Base-by-base conservation (phyloP, 345 rosid genomes). In the Rubroshorea leprosula region DNA sequence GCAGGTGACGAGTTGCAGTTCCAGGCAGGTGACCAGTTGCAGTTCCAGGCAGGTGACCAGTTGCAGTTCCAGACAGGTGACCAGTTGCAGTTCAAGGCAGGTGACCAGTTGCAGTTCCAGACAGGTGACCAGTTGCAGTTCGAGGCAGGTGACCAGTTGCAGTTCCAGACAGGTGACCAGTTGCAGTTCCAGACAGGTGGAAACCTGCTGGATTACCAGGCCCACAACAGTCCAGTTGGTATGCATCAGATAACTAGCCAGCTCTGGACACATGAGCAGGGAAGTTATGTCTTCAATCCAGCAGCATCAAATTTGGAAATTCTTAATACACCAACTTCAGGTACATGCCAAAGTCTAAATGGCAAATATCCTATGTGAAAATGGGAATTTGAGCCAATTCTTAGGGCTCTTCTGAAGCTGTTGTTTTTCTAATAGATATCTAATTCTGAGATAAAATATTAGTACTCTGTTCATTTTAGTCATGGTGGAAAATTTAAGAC, bases 361-460 rank as follows among this genome's bases (percentile, higher is more conserved):
- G 83, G 70, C 67, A 35, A 71, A 76, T 72, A 23, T 59, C 69
- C 72, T 57, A 2, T 68, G 58, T 65, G 29, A 57, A 65, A 54
- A 58, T 41, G 66, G 78, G 75, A 67, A 59, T 57, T 49, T 71
- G 70, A 73, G 70, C 78, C 74, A 70, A 70, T 67, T 70, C 74
- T 74, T 69, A 64, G 77, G 74, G 80, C 77, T 79, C 76, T 66
- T 66, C 60, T 68, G 31, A 59, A 60, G 66, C 81, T 73, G 75
- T 44, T 29, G 74, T 74, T 64, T n/a, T 73, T 75, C 52, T 25
- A 50, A 51, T 63, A 52, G 50, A 44, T 60, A 11, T 45, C 58
- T 14, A 52, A 16, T 16, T 20, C 8, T 21, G 14, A 17, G 13
- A 55, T 17, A 35, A 35, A 13, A 35, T 6, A 3, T 4, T 35